These are phyloP conservation scores for Leishmania major DNA, from an alignment of 208 protist species.

Conservation along the genomic window DNA sequence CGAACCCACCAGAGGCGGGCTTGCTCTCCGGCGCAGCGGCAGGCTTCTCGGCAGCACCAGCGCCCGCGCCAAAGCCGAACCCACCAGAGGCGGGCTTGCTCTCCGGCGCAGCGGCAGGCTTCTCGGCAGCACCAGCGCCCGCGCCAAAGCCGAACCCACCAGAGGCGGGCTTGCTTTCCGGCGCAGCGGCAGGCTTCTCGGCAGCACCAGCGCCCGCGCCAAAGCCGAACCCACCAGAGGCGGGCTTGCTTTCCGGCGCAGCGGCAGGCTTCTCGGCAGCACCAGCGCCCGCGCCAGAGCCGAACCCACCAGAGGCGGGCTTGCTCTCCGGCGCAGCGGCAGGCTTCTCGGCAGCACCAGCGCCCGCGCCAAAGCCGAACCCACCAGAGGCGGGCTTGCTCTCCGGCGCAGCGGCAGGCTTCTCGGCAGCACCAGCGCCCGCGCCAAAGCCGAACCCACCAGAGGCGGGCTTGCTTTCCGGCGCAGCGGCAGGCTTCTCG, in stretches of 20 bases:
- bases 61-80: too few species aligned
- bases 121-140: background rate
- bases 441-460: conserved; percentile 9
- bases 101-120: background rate
- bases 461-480: conserved; percentile 7
- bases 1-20: too few species aligned
- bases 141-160: background rate
- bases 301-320: background rate
- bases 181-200: background rate
- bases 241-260: conserved; percentile 4
- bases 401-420: background rate
- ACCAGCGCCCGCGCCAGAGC: background rate
- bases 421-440: background rate
- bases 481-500: background rate
- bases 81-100: too few species aligned
- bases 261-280: conserved; percentile 9
- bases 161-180: background rate
- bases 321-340: conserved; percentile 2
- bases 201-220: background rate
- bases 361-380: background rate
- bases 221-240: background rate
- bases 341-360: conserved; percentile 4
- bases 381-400: background rate
- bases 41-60: too few species aligned
- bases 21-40: too few species aligned